Percentiles rank a stretch among this genome's conserved stretches.
These are phyloP conservation scores for Aspergillus sparsus DNA, from an alignment of 495 filamentous ascomycete genomes.

Conservation along the genomic window DNA sequence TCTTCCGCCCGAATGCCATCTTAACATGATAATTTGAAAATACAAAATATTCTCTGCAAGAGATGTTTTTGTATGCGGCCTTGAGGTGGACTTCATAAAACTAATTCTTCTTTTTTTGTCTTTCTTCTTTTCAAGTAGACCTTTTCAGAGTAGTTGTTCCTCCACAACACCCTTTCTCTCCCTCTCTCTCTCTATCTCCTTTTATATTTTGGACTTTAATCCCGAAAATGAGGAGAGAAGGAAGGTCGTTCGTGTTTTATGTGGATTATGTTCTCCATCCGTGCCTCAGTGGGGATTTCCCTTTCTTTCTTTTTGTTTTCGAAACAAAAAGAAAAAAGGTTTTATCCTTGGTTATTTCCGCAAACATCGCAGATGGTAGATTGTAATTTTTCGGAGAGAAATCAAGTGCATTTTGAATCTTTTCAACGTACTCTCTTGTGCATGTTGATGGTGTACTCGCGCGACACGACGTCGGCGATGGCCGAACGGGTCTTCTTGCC, in stretches of 20 bases:
- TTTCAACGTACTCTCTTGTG: conserved; percentile 94
- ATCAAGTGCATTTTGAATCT: conserved; percentile 10
- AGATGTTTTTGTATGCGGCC: conserved; percentile 36
- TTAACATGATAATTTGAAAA: conserved; percentile 28
- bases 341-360: conserved; percentile 4
- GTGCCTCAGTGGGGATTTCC: conserved; percentile 22
- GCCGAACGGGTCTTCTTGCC: conserved; percentile 84
- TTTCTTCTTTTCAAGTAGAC: not conserved
- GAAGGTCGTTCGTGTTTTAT: conserved; percentile 6
- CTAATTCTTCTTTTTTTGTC: conserved; percentile 51
- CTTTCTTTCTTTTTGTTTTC: conserved; percentile 33
- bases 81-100: conserved; percentile 72
- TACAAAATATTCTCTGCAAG: conserved; percentile 31
- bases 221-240: conserved; percentile 4
- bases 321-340: conserved; percentile 14
- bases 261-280: conserved; percentile 30
- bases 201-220: not conserved
- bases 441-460: conserved; percentile 99
- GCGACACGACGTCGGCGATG: conserved; percentile 95
- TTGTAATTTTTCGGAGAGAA: conserved; percentile 2
- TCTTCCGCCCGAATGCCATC: conserved; percentile 65
- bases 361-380: conserved; percentile 2
- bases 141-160: conserved; percentile 16
- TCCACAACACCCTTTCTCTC: conserved; percentile 16
- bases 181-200: conserved; percentile 1